Conservation (phyloP, 225 moss, liverwort and hornwort genomes). For the Physcomitrellopsis africana region DNA sequence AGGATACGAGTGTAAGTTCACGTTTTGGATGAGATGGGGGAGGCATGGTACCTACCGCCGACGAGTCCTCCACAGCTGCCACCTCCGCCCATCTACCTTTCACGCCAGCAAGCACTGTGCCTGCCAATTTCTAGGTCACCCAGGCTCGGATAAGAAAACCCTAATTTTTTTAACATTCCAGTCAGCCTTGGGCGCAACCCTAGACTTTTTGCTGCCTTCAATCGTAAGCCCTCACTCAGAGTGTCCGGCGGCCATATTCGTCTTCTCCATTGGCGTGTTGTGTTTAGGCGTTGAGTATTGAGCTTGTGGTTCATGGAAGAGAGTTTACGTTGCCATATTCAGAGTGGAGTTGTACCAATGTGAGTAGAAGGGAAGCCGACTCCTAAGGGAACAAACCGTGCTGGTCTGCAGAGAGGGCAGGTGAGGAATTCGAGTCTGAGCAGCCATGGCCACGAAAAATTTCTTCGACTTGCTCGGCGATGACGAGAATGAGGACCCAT, state of each 20-base stretch:
- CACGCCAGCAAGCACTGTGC: neutral
- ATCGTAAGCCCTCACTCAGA: neutral
- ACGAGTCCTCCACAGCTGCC: neutral
- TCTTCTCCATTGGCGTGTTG: neutral
- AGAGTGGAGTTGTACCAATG: neutral
- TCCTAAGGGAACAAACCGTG: neutral
- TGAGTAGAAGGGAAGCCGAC: neutral
- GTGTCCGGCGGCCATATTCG: neutral
- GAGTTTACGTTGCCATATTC: neutral
- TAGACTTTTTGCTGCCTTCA: neutral
- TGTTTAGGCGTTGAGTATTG: no score
- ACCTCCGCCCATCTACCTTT: neutral
- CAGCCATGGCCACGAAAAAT: slow-evolving; percentile 49
- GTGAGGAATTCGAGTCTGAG: neutral
- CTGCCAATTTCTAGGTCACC: neutral
- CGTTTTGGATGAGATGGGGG: neutral
- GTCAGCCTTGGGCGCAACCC: neutral
- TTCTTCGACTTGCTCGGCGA: slow-evolving; percentile 56
- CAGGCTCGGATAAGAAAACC: neutral
- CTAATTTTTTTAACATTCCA: neutral
- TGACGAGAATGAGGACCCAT: slow-evolving; percentile 53
- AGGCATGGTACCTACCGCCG: neutral
- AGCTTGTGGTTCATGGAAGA: neutral
- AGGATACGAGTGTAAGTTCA: neutral
- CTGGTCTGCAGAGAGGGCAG: neutral